Evolutionary conservation across 495 filamentous ascomycete genomes (phyloP), one percentile per base, ranked within the genome.

Genomic region (Aspergillus egyptiacus): DNA sequence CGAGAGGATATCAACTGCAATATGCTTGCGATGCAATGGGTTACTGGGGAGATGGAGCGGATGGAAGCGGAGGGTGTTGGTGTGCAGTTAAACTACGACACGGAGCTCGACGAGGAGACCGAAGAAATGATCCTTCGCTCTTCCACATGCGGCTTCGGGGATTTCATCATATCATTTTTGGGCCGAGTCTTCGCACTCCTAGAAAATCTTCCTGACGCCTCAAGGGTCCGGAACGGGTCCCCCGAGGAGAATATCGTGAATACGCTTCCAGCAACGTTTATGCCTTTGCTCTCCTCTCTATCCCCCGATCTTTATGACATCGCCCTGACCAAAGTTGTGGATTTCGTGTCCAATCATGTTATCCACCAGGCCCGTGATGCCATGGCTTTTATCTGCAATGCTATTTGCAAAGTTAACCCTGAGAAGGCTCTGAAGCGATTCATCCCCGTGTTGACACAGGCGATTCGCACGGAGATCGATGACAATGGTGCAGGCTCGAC

Each of bases 221-320:
- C 87, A 36, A 76, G 89, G 31, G 80, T 95, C 24, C 82, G 90
- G 47, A 90, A 87, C 30, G 88, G 89, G 9, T 93, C 90, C 1
- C 91, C 93, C 1, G 93, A 99, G 66, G 93, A 99, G 57, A 95
- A 91, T 51, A 89, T 97, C 17, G 89, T 96, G 64, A 99, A 97
- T 65, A 95, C 90, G 0, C 72, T 99, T 33, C 93, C 93, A 17
- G 89, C 91, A 1, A 86, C 91, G 5, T 84, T 99, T 46, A 91
- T 87, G 38, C 93, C 93, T 1, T 71, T 99, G 14, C 85, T 99
- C 55, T 85, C 91, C 6, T 85, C 89, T 0, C 70, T 99, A n/a
- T 96, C 90, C 0, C 89, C 90, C 0, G 89, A 95, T 55, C 80
- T 95, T 18, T 99, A 90, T 57, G 91, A 96, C 60, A 83, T 90